Evolutionary conservation across 176 grass and related monocot genomes (phyloP).

Genomic region (Carex myosuroides): DNA sequence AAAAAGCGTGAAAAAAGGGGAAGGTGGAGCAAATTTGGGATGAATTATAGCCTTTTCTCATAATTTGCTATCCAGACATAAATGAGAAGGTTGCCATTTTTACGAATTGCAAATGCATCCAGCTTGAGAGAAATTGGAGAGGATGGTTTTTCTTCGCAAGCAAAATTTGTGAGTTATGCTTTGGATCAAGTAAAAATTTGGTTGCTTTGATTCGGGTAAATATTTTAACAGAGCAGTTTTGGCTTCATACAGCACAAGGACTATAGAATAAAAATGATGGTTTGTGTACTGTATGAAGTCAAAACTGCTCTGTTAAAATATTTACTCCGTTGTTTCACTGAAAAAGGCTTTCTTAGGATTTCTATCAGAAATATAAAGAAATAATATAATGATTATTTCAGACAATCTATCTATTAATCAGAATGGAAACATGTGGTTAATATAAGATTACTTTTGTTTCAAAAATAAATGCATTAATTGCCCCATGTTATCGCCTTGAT

Average conservation of each 20-base stretch:
- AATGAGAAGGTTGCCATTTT: background rate
- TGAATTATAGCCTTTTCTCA: background rate
- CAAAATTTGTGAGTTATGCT: background rate
- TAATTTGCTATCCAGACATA: background rate
- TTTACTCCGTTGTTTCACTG: background rate
- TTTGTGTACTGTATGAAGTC: too few relatives aligned
- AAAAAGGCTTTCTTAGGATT: background rate
- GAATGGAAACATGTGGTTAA: background rate
- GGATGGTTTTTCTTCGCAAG: background rate
- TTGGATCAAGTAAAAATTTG: background rate
- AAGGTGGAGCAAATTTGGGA: slow-evolving; percentile 7
- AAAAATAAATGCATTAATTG: background rate
- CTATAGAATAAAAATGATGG: too few relatives aligned
- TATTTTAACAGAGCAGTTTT: too few relatives aligned
- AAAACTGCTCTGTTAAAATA: too few relatives aligned
- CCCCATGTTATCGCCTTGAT: background rate
- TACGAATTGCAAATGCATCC: background rate
- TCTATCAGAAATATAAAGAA: background rate
- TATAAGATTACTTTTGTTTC: background rate
- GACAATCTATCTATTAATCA: background rate
- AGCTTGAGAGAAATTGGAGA: background rate
- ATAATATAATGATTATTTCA: background rate
- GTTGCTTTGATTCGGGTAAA: too few relatives aligned
- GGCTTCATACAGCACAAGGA: too few relatives aligned
- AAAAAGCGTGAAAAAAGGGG: slow-evolving; percentile 13